A percentile compares a stretch with the other conserved stretches of the same genome.
Evolutionary conservation across 805 yeast genomes (phyloP).

Genomic region (Starmerella sp.): DNA sequence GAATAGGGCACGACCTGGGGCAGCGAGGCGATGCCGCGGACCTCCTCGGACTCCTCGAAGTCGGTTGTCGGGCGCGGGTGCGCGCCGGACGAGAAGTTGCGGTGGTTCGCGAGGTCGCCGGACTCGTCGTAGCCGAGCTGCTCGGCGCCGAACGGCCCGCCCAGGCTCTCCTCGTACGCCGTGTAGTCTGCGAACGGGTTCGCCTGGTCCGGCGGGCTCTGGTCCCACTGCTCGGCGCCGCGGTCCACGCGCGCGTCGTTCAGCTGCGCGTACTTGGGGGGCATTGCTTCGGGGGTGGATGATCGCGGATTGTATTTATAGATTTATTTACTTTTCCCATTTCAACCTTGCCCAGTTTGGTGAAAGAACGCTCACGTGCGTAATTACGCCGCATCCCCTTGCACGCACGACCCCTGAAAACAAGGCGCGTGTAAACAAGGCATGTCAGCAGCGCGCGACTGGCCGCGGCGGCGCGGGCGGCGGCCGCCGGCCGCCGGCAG

Average conservation of each 20-base stretch:
- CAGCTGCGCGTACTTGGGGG: slow-evolving; percentile 11
- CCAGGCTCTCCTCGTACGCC: slow-evolving; percentile 5
- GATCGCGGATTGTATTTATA: background rate
- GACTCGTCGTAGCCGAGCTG: slow-evolving; percentile 13
- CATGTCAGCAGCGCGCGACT: background rate
- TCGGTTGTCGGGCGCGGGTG: background rate
- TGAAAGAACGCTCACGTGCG: background rate
- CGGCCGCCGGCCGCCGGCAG: no score
- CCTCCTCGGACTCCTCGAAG: background rate
- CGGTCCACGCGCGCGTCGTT: slow-evolving; percentile 12
- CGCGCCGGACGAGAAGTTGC: slow-evolving; percentile 6
- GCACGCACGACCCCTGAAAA: background rate
- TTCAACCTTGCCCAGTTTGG: background rate
- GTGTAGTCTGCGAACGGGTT: slow-evolving; percentile 17
- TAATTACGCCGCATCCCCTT: background rate
- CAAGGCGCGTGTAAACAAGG: background rate
- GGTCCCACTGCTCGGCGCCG: background rate
- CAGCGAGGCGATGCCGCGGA: slow-evolving; percentile 6
- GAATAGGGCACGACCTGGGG: slow-evolving; percentile 14
- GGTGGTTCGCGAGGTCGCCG: slow-evolving; percentile 18
- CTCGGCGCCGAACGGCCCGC: background rate
- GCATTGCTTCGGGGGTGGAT: slow-evolving; percentile 2
- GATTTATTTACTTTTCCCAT: background rate
- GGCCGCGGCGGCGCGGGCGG: no score
- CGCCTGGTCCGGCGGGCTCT: background rate